Base-by-base conservation (phyloP, 768 basidiomycete genomes). In the Boletus huronensis region DNA sequence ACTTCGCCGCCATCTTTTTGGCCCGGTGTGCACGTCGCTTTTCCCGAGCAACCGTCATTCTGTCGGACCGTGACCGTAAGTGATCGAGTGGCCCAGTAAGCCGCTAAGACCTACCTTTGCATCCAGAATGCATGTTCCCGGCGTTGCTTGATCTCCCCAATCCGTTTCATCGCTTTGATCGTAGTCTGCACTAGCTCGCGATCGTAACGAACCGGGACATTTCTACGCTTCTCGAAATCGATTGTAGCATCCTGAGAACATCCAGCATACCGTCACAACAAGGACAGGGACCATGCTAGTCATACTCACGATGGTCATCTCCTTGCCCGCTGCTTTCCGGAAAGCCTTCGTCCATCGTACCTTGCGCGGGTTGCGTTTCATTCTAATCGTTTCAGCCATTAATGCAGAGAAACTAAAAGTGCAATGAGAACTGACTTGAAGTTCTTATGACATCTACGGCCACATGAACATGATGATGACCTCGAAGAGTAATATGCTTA, bases 271-370 rank as follows among this genome's bases (percentile, higher is more conserved):
- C 28, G 52, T 50, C n/a, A 50, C 13, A 26, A 13, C 48, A 50
- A 11, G 29, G 9, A 42, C 6, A 29, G 5, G 26, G 28, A 26
- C 14, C n/a, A 55, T 38, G 6, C 3, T 23, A 14, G 14, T 74
- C 5, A 28, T 16, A 26, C 89, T 70, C 67, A 95, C 95, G 66
- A 99, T 89, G 5, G 91, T 95, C 97, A 99, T 99, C 77, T 99
- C 97, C 76, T 98, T 99, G 49, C 97, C 97, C 48, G 95, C 91
- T 19, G 97, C 94, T 73, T 93, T 96, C 60, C 97, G 83, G 81
- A 99, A 99, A 21, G 97, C 97, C 73, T 99, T 99, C 42, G 97
- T 99, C 97, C 97, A 99, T 63, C 92, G 80, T 35, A 99, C 95
- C 74, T 99, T 99, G 57, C 97, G 87, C 42, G 97, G 97, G 75